A percentile compares a stretch with the other conserved stretches of the same genome.
These are phyloP conservation scores for Trichopus zeylanicus DNA, from an alignment of 116 monocot species.

Conservation along the genomic window DNA sequence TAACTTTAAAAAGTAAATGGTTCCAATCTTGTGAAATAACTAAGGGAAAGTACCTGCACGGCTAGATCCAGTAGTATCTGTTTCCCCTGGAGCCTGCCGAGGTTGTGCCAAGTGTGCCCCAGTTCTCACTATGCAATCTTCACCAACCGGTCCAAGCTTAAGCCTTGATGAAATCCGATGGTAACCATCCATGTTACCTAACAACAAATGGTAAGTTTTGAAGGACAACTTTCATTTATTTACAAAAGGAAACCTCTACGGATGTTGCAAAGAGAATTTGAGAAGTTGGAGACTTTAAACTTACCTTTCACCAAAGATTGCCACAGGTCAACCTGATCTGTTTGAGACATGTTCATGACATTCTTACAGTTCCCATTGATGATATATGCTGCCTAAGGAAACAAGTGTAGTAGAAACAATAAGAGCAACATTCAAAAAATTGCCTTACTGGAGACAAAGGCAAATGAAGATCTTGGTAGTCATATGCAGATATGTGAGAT, in stretches of 20 bases:
- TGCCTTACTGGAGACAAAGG: too few relatives aligned
- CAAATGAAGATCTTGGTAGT: not conserved
- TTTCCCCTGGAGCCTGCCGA: constrained; percentile 31
- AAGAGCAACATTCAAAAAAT: too few relatives aligned
- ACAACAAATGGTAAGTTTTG: not conserved
- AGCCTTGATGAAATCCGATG: constrained; percentile 61
- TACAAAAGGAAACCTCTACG: not conserved
- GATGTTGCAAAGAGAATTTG: not conserved
- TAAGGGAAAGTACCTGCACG: constrained; percentile 34
- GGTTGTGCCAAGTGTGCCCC: constrained; percentile 13
- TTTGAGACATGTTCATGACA: constrained; percentile 95
- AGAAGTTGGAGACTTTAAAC: not conserved
- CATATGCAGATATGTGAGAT: not conserved
- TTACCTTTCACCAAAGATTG: constrained; percentile 81
- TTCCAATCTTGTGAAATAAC: not conserved
- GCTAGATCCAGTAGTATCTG: constrained; percentile 29
- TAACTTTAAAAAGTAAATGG: not conserved
- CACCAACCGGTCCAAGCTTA: constrained; percentile 75
- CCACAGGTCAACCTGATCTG: constrained; percentile 92
- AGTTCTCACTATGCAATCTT: constrained; percentile 35
- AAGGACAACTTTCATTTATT: too few relatives aligned
- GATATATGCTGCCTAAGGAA: constrained; percentile 68
- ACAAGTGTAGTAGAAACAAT: too few relatives aligned
- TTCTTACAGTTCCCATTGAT: constrained; percentile 96
- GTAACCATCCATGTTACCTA: constrained; percentile 74